phyloP scores from a whole-genome alignment of 2,329 filamentous ascomycete species.

The Fonsecaea monophora region DNA sequence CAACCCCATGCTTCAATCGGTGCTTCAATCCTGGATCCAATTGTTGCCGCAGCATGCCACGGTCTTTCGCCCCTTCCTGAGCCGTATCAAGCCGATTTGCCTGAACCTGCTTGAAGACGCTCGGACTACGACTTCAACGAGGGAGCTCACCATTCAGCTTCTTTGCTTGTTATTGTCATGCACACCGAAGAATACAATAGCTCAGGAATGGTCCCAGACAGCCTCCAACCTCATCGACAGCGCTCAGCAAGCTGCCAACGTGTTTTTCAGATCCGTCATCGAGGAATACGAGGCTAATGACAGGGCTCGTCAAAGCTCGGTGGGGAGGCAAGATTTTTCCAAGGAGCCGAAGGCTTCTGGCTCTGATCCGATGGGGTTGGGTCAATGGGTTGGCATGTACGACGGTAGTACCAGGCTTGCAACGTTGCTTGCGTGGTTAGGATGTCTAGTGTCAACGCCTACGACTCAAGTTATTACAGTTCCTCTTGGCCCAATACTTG shows the following conservation, averaged over 20 bases:
- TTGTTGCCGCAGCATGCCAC: slow-evolving; percentile 82
- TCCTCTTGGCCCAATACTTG: slow-evolving; percentile 70
- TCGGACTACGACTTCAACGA: slow-evolving; percentile 61
- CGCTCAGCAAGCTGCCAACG: slow-evolving; percentile 74
- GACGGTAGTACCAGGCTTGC: slow-evolving; percentile 74
- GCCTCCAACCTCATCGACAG: slow-evolving; percentile 67
- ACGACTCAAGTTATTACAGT: slow-evolving; percentile 72
- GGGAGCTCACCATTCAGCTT: slow-evolving; percentile 67
- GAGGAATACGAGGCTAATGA: slow-evolving; percentile 80
- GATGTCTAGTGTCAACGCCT: slow-evolving; percentile 66
- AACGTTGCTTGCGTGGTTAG: slow-evolving; percentile 70
- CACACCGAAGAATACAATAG: slow-evolving; percentile 77
- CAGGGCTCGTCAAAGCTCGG: slow-evolving; percentile 46
- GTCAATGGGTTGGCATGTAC: slow-evolving; percentile 75
- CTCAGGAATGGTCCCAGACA: slow-evolving; percentile 78
- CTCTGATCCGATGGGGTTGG: slow-evolving; percentile 59
- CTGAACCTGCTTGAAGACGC: slow-evolving; percentile 65
- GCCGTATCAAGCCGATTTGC: slow-evolving; percentile 69
- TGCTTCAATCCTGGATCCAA: slow-evolving; percentile 73
- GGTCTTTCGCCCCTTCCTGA: slow-evolving; percentile 77
- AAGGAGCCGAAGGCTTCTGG: slow-evolving; percentile 48
- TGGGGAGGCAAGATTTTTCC: slow-evolving; percentile 47
- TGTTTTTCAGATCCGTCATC: slow-evolving; percentile 76
- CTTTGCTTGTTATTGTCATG: slow-evolving; percentile 77
- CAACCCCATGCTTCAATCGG: slow-evolving; percentile 65